phyloP scores from a whole-genome alignment of 192 early-diverging fungal genomes.

The Tieghemiomyces parasiticus region DNA sequence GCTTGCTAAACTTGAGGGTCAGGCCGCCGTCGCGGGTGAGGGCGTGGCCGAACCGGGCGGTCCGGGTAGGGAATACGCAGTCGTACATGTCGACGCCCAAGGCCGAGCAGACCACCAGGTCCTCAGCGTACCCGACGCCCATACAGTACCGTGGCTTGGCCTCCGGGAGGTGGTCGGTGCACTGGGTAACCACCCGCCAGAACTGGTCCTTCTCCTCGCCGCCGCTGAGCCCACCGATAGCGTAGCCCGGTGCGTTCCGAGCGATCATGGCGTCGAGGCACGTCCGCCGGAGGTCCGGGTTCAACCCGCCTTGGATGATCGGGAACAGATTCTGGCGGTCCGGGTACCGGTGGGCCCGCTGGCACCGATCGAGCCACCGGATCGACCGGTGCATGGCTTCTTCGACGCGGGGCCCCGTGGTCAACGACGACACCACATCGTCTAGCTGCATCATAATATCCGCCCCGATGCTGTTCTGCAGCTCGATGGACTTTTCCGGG shows the following conservation, averaged over 20 bases:
- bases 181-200: slow-evolving; percentile 68
- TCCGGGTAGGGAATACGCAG: slow-evolving; percentile 80
- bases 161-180: slow-evolving; percentile 64
- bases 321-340: slow-evolving; percentile 71
- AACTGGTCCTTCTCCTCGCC: slow-evolving; percentile 77
- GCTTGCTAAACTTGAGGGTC: slow-evolving; percentile 42
- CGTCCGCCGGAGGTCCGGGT: slow-evolving; percentile 44
- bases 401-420: slow-evolving; percentile 65
- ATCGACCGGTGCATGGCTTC: slow-evolving; percentile 84
- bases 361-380: slow-evolving; percentile 77
- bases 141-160: slow-evolving; percentile 84
- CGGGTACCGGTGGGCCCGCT: slow-evolving; percentile 53
- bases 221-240: slow-evolving; percentile 73
- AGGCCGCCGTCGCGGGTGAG: slow-evolving; percentile 56
- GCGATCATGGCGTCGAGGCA: slow-evolving; percentile 69
- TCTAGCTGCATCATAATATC: slow-evolving; percentile 91
- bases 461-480: slow-evolving; percentile 77
- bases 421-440: slow-evolving; percentile 73
- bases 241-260: slow-evolving; percentile 69
- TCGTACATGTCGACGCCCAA: slow-evolving; percentile 86
- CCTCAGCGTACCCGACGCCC: slow-evolving; percentile 78
- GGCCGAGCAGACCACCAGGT: slow-evolving; percentile 72
- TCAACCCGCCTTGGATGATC: slow-evolving; percentile 76
- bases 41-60: slow-evolving; percentile 79
- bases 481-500: slow-evolving; percentile 69